Evolutionary conservation across 2,329 filamentous ascomycete genomes (phyloP), one percentile per base, ranked within the genome.

Genomic region (Cercospora citrullina): DNA sequence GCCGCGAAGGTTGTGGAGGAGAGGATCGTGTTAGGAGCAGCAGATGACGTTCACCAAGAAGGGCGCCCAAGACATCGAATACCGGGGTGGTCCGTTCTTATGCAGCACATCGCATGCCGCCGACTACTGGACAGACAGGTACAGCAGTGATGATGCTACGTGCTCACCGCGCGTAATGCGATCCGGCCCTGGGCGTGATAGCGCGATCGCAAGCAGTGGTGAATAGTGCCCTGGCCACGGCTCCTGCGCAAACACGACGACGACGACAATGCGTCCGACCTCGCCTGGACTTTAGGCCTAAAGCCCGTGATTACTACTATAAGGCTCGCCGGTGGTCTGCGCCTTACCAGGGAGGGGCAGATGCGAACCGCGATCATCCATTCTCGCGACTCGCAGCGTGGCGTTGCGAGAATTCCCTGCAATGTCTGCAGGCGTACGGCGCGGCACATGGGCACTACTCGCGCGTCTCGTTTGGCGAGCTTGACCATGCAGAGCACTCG

Each of bases 201-300:
- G 48, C 23, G 23, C 23, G 23, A 48, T 48, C 42, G 18, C 42
- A 16, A n/a, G 23, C 21, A 28, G 48, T 28, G 48, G 48, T 28
- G 16, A 23, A 53, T n/a, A 23, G 4, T 28, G 21, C 12, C 18
- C 21, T 53, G 16, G 18, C 48, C 18, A 26, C 48, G 48, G 30
- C 26, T 18, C 30, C 14, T 33, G 26, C 9, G n/a, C 51, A 21
- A 8, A 57, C 53, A 30, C 53, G 53, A 57, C 53, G 23, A 57
- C 53, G 23, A 53, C 48, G 48, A 53, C 48, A 30, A 31, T 16
- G 16, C 28, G 28, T 59, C 55, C 55, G 55, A 59, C 55, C 55
- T 59, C 55, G 55, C 55, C 55, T 59, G 55, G 55, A 59, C 55
- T 59, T 59, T 36, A 59, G 55, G 16, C 55, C 55, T 59, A 59